Conservation (phyloP, 2,329 filamentous ascomycete species). For the Neonectria ditissima region DNA sequence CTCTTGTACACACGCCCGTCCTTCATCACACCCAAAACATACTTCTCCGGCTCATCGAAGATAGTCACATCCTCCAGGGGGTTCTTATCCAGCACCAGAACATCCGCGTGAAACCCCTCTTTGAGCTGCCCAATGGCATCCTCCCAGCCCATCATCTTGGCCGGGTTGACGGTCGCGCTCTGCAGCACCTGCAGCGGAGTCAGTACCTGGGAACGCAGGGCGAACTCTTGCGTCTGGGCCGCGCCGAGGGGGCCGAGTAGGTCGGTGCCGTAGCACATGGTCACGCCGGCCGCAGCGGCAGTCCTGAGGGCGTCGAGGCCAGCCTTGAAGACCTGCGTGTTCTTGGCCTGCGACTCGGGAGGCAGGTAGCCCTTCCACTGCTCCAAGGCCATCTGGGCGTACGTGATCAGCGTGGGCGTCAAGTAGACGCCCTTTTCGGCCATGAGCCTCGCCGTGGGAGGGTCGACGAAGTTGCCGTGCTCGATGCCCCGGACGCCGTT, state of each 20-base stretch:
- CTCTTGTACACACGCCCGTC: slow-evolving; percentile 53
- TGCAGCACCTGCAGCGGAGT: slow-evolving; percentile 38
- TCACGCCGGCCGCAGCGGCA: slow-evolving; percentile 63
- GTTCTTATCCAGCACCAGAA: slow-evolving; percentile 63
- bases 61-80: slow-evolving; percentile 66
- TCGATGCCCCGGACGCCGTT: slow-evolving; percentile 61
- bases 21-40: slow-evolving; percentile 64
- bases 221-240: slow-evolving; percentile 49
- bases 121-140: slow-evolving; percentile 61
- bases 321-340: slow-evolving; percentile 59
- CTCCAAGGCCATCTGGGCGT: slow-evolving; percentile 59
- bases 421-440: slow-evolving; percentile 60
- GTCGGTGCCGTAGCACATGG: slow-evolving; percentile 64
- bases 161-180: slow-evolving; percentile 58
- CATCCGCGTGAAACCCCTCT: slow-evolving; percentile 62
- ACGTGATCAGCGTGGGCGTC: slow-evolving; percentile 66
- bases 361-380: slow-evolving; percentile 58
- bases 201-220: slow-evolving; percentile 41
- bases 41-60: slow-evolving; percentile 59
- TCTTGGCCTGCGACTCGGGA: slow-evolving; percentile 59
- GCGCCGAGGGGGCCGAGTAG: slow-evolving; percentile 46
- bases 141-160: slow-evolving; percentile 60
- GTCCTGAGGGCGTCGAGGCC: slow-evolving; percentile 61
- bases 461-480: slow-evolving; percentile 57
- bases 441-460: slow-evolving; percentile 60